These are phyloP conservation scores for Hypoxylon perforatum DNA, from an alignment of 495 filamentous ascomycete species.

Conservation along the genomic window DNA sequence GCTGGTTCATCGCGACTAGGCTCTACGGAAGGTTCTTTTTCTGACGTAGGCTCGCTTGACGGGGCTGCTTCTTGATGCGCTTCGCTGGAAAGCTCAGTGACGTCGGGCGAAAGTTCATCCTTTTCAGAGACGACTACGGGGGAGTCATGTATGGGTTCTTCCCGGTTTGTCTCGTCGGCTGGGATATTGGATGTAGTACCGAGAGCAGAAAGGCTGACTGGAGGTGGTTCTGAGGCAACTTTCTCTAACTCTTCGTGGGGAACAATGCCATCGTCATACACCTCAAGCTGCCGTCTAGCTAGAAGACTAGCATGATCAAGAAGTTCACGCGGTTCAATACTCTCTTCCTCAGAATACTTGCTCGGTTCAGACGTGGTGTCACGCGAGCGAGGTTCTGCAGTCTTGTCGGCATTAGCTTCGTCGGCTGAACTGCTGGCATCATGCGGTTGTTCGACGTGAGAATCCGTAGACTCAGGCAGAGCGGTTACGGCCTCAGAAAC, in stretches of 20 bases:
- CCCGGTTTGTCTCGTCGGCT: neutral
- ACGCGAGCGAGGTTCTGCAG: neutral
- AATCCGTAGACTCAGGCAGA: no score
- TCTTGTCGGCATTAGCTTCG: neutral
- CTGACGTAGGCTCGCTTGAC: slow-evolving; percentile 2
- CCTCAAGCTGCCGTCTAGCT: neutral
- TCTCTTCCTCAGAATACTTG: neutral
- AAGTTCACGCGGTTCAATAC: neutral
- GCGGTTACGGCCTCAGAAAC: neutral
- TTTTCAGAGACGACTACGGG: neutral
- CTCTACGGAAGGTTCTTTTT: neutral
- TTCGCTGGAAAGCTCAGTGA: neutral
- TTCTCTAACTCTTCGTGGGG: neutral
- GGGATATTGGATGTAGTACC: neutral
- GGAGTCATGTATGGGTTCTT: neutral
- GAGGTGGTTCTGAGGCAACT: neutral
- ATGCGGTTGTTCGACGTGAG: neutral
- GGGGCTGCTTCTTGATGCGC: neutral
- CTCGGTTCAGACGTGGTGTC: neutral
- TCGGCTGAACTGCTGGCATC: neutral
- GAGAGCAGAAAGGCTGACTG: neutral
- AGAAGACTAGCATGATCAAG: neutral
- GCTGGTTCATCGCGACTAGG: slow-evolving; percentile 5
- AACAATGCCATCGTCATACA: neutral
- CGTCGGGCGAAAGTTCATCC: neutral